phyloP scores from a whole-genome alignment of 164 flowering plant species.

The Berberis thunbergii region DNA sequence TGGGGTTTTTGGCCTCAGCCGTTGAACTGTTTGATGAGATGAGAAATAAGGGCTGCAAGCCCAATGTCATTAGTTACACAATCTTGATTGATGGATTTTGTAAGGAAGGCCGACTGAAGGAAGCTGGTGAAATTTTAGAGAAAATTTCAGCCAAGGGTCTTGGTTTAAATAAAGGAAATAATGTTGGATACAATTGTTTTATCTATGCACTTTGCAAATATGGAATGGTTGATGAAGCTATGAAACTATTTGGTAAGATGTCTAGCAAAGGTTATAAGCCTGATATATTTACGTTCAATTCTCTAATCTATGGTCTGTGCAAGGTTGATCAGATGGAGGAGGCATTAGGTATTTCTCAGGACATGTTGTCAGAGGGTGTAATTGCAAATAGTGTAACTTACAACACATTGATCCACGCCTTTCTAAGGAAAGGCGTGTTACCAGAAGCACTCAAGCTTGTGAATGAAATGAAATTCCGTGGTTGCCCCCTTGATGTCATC shows the following conservation, averaged over 20 bases:
- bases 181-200: conserved; percentile 67
- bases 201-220: conserved; percentile 57
- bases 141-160: conserved; percentile 57
- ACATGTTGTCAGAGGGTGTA: conserved; percentile 75
- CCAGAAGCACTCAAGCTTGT: conserved; percentile 62
- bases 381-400: conserved; percentile 80
- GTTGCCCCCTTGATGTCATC: conserved; percentile 61
- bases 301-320: conserved; percentile 68
- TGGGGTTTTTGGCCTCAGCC: conserved; percentile 51
- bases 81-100: conserved; percentile 68
- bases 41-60: conserved; percentile 45
- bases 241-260: conserved; percentile 43
- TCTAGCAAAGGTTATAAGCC: conserved; percentile 58
- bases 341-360: conserved; percentile 44
- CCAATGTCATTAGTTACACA: conserved; percentile 62
- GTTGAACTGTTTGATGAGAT: conserved; percentile 47
- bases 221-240: conserved; percentile 44
- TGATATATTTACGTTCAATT: conserved; percentile 72
- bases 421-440: conserved; percentile 37
- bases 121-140: conserved; percentile 35
- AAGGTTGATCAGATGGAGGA: conserved; percentile 47
- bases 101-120: conserved; percentile 47
- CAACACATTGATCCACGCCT: conserved; percentile 71
- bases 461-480: conserved; percentile 71
- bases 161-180: conserved; percentile 48